phyloP scores from a whole-genome alignment of 352 stramenopile genomes.

The Aphanomyces invadans region DNA sequence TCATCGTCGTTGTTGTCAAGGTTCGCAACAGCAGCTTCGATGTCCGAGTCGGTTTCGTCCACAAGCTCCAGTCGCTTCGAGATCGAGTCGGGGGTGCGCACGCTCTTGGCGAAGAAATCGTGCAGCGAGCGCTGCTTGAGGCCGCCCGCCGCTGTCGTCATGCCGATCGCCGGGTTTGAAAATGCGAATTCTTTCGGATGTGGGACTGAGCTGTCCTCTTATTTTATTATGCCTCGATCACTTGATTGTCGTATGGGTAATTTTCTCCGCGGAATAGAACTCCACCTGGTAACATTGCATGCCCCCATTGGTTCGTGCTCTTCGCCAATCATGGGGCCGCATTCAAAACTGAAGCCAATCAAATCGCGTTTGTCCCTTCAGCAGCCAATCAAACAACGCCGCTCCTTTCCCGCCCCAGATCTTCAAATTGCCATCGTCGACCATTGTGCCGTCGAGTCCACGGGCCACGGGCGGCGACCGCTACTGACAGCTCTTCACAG shows the following conservation, averaged over 20 bases:
- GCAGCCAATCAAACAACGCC: background rate
- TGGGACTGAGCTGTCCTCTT: background rate
- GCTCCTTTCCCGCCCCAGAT: background rate
- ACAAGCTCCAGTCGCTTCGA: slow-evolving; percentile 16
- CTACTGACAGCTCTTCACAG: no score
- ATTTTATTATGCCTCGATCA: background rate
- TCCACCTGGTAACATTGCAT: background rate
- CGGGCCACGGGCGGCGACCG: no score
- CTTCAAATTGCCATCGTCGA: background rate
- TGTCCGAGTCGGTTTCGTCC: slow-evolving; percentile 23
- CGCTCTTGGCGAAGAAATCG: slow-evolving; percentile 70
- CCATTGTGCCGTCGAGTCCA: no score
- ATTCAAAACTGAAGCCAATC: background rate
- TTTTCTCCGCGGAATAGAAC: background rate
- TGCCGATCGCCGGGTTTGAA: background rate
- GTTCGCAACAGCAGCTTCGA: slow-evolving; percentile 41
- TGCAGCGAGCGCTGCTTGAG: slow-evolving; percentile 83
- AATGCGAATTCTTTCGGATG: background rate
- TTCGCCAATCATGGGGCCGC: background rate
- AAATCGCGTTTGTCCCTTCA: background rate
- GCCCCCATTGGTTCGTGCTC: background rate
- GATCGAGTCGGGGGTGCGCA: background rate
- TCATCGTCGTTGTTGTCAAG: slow-evolving; percentile 65
- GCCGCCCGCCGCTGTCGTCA: background rate
- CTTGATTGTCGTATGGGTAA: background rate